These are phyloP conservation scores for Leptodermis oblonga DNA, from an alignment of 257 asterid genomes.

Conservation along the genomic window DNA sequence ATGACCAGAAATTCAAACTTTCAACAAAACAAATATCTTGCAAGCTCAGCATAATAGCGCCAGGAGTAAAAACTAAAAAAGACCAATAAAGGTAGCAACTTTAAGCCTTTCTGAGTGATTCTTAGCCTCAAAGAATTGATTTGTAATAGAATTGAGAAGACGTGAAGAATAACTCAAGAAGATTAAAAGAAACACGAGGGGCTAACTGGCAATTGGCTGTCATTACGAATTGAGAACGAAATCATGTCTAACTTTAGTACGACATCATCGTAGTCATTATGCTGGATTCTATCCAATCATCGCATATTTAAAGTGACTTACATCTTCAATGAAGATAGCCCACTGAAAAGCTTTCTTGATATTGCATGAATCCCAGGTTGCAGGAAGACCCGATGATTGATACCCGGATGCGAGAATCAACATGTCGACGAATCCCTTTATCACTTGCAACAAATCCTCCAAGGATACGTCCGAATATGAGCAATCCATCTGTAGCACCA, in stretches of 20 bases:
- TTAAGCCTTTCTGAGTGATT: neutral
- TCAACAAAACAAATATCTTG: neutral
- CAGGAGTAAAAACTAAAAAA: neutral
- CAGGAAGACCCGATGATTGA: constrained; percentile 66
- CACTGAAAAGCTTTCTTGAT: constrained; percentile 55
- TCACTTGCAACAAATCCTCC: constrained; percentile 46
- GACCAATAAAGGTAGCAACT: neutral
- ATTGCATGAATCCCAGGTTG: constrained; percentile 61
- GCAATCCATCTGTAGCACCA: constrained; percentile 38
- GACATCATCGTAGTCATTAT: neutral
- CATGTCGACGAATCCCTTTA: constrained; percentile 55
- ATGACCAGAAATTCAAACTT: neutral
- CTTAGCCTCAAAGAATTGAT: neutral
- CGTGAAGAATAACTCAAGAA: neutral
- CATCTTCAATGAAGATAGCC: constrained; percentile 64
- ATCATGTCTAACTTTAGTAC: neutral
- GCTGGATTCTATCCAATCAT: neutral
- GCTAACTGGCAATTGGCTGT: neutral
- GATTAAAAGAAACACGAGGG: neutral
- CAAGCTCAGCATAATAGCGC: neutral
- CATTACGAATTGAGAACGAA: neutral
- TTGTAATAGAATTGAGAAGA: neutral
- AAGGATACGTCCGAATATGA: constrained; percentile 41
- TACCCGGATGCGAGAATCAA: constrained; percentile 65
- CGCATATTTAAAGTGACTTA: constrained; percentile 11